Percentiles rank a stretch among this genome's conserved stretches.
phyloP scores from a whole-genome alignment of 148 eudicot species.

The Fagopyrum homotropicum region DNA sequence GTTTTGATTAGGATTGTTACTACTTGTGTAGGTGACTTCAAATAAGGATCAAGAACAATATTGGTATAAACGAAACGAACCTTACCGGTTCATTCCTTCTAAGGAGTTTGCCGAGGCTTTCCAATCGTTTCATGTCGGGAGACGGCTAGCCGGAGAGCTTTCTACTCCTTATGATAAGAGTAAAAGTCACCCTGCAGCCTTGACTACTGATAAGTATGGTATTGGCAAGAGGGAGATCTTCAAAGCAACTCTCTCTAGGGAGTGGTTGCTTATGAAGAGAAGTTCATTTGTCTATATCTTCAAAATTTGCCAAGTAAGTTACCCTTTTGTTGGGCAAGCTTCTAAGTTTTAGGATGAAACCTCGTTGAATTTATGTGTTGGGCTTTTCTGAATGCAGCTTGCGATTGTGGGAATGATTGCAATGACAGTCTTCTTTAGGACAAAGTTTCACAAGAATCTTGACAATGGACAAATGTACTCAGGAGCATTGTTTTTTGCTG shows the following conservation, averaged over 20 bases:
- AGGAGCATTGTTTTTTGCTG: conserved; percentile 53
- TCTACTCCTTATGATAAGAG: conserved; percentile 47
- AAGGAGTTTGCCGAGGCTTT: conserved; percentile 61
- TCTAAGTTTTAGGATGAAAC: no score
- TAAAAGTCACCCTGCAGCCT: conserved; percentile 74
- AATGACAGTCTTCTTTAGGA: conserved; percentile 64
- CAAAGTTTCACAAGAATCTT: conserved; percentile 38
- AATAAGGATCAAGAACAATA: conserved; percentile 77
- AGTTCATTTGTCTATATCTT: conserved; percentile 65
- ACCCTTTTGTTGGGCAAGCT: no score
- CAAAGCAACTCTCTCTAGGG: conserved; percentile 50
- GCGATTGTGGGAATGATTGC: conserved; percentile 31
- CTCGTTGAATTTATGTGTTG: neutral
- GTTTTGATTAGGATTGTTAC: no score
- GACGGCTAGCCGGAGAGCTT: conserved; percentile 35
- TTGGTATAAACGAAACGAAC: conserved; percentile 43
- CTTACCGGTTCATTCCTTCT: conserved; percentile 54
- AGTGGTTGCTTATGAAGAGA: conserved; percentile 65
- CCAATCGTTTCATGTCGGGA: conserved; percentile 59
- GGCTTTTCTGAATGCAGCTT: conserved; percentile 28
- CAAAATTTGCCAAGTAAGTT: conserved; percentile 17
- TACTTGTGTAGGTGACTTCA: conserved; percentile 55
- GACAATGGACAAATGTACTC: conserved; percentile 38
- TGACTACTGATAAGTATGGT: conserved; percentile 53
- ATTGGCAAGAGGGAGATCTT: conserved; percentile 37